Base-by-base conservation (phyloP, 2,329 filamentous ascomycete species). In the Trichophyton rubrum region DNA sequence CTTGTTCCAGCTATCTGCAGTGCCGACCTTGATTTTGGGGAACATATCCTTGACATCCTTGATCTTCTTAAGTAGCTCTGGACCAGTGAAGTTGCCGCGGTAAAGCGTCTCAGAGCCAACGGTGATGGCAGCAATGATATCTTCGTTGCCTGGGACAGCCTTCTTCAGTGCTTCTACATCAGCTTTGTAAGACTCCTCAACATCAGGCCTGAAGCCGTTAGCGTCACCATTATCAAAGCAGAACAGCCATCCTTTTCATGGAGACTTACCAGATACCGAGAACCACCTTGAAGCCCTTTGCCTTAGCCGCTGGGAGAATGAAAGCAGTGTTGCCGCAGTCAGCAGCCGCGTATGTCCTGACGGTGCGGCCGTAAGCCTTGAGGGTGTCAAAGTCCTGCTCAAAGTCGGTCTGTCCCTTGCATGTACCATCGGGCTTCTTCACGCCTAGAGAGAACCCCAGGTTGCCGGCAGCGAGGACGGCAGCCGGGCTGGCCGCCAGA, bases 1-100 rank as follows among this genome's bases (percentile, higher is more conserved):
- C 73, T 86, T 87, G 75, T 88, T 88, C 86, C 86, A 89, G 69
- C 79, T 83, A 73, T 89, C 86, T 6, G 85, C 86, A 9, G 84
- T 87, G 58, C 86, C 85, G 51, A 87, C 77, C 66, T 79, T 81
- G 66, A 84, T 76, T 43, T 73, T 74, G 27, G 66, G 80, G 77
- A 69, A 85, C 70, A 80, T 74, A 45, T 74, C 70, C 75, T 84
- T 82, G 64, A 87, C 80, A 58, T 82, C 78, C 62, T 80, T 74
- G 71, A 89, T 86, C 72, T 84, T 84, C 61, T 73, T 74, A 58
- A 84, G 72, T 56, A 89, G 80, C 66, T 84, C 70, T 6, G 77
- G 69, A 56, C 81, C 85, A 8, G 81, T 85, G 71, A 87, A 82
- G 70, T 84, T 85, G 60, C 82, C 81, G 60, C 86, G 83, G 75